Evolutionary conservation across 2,329 filamentous ascomycete species (phyloP).

Genomic region (Ophiostoma piceae): DNA sequence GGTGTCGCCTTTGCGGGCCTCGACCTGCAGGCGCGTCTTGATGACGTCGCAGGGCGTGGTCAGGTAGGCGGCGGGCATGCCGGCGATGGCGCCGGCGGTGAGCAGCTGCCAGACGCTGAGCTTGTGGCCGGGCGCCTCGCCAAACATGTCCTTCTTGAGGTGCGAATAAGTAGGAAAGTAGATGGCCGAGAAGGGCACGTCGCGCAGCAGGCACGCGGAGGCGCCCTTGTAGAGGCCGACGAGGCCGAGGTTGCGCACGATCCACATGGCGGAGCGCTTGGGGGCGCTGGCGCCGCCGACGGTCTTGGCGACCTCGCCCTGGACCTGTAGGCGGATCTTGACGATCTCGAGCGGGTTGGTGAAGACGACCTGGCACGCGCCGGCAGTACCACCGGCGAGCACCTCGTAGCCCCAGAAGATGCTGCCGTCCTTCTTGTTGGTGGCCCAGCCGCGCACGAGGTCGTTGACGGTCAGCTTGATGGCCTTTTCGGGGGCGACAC

Average conservation of each 20-base stretch:
- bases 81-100: conserved; percentile 87
- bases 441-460: conserved; percentile 71
- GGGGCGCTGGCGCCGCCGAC: conserved; percentile 72
- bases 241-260: conserved; percentile 89
- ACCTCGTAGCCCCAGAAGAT: conserved; percentile 71
- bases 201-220: conserved; percentile 85
- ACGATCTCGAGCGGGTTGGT: conserved; percentile 98
- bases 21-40: conserved; percentile 96
- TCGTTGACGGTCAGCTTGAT: conserved; percentile 99
- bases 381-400: conserved; percentile 80
- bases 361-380: conserved; percentile 95
- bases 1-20: conserved; percentile 90
- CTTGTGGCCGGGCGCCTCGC: conserved; percentile 80
- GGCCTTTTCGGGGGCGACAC: conserved; percentile 97
- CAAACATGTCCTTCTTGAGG: conserved; percentile 88
- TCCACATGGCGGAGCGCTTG: conserved; percentile 94
- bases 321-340: conserved; percentile 96
- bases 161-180: conserved; percentile 98
- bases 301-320: conserved; percentile 89
- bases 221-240: conserved; percentile 96
- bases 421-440: conserved; percentile 61
- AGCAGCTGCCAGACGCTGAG: conserved; percentile 86
- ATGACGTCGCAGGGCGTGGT: conserved; percentile 98
- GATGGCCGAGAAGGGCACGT: conserved; percentile 96
- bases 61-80: conserved; percentile 87